Evolutionary conservation across 106 monocot genomes (phyloP), one percentile per base, ranked within the genome.

Genomic region (Platanthera zijinensis): DNA sequence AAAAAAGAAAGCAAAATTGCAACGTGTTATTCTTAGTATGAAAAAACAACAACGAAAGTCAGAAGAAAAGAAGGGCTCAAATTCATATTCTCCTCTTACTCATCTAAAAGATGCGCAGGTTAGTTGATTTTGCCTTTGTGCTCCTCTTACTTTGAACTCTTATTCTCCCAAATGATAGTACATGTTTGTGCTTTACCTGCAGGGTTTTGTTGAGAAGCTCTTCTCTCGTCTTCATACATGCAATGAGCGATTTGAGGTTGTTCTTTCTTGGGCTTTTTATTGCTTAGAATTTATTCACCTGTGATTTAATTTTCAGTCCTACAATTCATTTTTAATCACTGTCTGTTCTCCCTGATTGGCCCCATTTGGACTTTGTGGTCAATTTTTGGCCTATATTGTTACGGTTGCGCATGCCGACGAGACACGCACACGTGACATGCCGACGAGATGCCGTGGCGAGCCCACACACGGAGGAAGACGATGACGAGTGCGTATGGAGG

Each of bases 1-100:
- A 87, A 97, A 97, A 84, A 97, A 97, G 86, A 91, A 94, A 71
- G 97, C 97, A 79, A 97, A 97, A 81, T 69, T 97, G 78, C 89
- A 97, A 74, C 91, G 97, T 80, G 91, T 84, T 6, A 71, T 85
- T 46, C 93, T 91, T 50, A 92, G 86, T 71, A 91, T 97, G 89
- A 94, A 94, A 88, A 87, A 78, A 61, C 97, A 94, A 54, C 89
- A 97, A 59, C 81, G 91, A 0, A 70, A 77, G 21, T 78, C 97
- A 64, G 80, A 86, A 49, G 89, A 86, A 66, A 85, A 84, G 46
- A 87, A 22, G 54, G 78, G 74, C 21, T 88, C 91, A 71, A 85
- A 68, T 83, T 87, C 72, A 18, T 97, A 97, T 86, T 86, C 97
- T 77, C 97, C 97, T 52, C 87, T 97, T 21, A 84, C 85, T 17